Conservation (phyloP, 441 rosid genomes). For the Jatropha multifida region DNA sequence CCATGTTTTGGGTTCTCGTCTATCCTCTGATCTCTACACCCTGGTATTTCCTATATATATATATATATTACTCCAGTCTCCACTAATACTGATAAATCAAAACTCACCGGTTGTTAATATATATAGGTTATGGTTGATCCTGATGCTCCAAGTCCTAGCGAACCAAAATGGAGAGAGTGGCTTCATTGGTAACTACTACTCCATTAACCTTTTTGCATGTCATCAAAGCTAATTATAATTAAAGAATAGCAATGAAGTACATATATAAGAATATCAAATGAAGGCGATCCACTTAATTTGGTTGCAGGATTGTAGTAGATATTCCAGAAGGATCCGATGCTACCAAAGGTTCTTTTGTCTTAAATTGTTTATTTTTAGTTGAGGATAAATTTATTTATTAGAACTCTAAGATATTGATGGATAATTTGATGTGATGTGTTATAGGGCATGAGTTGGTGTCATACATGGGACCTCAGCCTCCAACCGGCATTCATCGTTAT, state of each 20-base stretch:
- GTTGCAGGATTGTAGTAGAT: slow-evolving; percentile 72
- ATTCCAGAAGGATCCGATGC: slow-evolving; percentile 80
- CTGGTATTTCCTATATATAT: slow-evolving; percentile 36
- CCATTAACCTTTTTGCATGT: too few relatives aligned
- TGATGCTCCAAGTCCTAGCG: slow-evolving; percentile 96
- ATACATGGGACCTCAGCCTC: slow-evolving; percentile 80
- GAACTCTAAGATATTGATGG: neutral
- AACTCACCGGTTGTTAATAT: neutral
- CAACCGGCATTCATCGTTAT: slow-evolving; percentile 85
- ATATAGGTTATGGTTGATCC: slow-evolving; percentile 83
- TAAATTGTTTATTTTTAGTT: neutral
- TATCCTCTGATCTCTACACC: slow-evolving; percentile 51
- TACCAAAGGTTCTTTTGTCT: slow-evolving; percentile 35
- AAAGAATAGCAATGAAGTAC: too few relatives aligned
- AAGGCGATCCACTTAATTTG: neutral
- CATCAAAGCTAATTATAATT: too few relatives aligned
- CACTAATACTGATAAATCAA: neutral
- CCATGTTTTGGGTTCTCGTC: slow-evolving; percentile 44
- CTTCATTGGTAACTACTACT: slow-evolving; percentile 59
- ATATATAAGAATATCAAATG: too few relatives aligned
- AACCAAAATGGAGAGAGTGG: slow-evolving; percentile 85
- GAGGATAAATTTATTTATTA: neutral
- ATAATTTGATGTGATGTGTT: neutral
- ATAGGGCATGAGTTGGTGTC: slow-evolving; percentile 65
- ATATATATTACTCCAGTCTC: too few relatives aligned